Conservation (phyloP, 2,329 filamentous ascomycete species). For the Pseudocercospora macadamiae region DNA sequence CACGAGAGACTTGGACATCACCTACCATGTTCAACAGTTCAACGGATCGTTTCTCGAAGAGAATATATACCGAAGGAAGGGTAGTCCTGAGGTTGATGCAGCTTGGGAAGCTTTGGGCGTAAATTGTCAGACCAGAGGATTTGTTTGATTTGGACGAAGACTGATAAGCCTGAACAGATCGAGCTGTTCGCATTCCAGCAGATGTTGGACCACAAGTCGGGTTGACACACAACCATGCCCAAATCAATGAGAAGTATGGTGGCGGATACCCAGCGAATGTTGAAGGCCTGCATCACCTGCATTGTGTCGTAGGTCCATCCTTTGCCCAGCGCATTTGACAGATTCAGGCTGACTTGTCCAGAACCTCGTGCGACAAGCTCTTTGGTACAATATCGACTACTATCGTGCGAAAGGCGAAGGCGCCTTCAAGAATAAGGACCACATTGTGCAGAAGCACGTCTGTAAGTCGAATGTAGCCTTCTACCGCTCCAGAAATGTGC, state of each 20-base stretch:
- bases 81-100: constrained; percentile 51
- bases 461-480: constrained; percentile 52
- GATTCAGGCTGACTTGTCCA: constrained; percentile 25
- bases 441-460: constrained; percentile 59
- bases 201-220: constrained; percentile 45
- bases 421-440: constrained; percentile 60
- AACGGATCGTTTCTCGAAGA: constrained; percentile 62
- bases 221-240: constrained; percentile 58
- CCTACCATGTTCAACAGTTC: constrained; percentile 43
- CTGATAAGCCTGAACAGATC: constrained; percentile 8
- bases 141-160: neutral
- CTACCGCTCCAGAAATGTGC: neutral
- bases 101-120: constrained; percentile 60
- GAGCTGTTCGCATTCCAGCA: constrained; percentile 16
- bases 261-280: constrained; percentile 63
- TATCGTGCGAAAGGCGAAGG: constrained; percentile 57
- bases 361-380: constrained; percentile 62
- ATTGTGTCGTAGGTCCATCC: constrained; percentile 56
- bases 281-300: constrained; percentile 60
- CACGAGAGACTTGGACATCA: constrained; percentile 23
- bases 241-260: constrained; percentile 58
- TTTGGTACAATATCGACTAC: constrained; percentile 65
- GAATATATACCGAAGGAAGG: constrained; percentile 56
- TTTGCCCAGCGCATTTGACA: too few relatives aligned
- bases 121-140: constrained; percentile 40